These are phyloP conservation scores for Betula pendula DNA, from an alignment of 306 rosid genomes.

Conservation along the genomic window DNA sequence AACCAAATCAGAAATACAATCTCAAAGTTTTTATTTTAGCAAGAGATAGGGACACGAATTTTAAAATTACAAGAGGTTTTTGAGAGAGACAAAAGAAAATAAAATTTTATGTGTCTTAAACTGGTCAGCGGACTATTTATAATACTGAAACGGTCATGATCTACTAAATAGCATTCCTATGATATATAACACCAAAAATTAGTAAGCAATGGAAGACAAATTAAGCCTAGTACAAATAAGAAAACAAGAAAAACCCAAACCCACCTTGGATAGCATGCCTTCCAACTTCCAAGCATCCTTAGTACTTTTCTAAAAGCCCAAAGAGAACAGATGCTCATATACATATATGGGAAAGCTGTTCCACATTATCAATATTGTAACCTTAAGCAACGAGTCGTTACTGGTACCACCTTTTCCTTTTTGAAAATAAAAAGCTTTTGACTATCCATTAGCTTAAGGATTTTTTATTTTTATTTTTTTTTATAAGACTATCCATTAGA, in stretches of 20 bases:
- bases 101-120: too few relatives aligned
- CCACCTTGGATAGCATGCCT: neutral
- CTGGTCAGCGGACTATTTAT: too few relatives aligned
- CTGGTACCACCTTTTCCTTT: neutral
- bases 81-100: too few relatives aligned
- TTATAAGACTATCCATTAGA: neutral
- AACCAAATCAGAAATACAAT: too few relatives aligned
- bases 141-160: too few relatives aligned
- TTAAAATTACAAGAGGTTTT: too few relatives aligned
- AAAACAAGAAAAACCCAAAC: constrained; percentile 17
- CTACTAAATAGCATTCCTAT: too few relatives aligned
- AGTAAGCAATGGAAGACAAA: neutral
- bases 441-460: neutral
- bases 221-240: neutral
- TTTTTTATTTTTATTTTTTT: too few relatives aligned
- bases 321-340: neutral
- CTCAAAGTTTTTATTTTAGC: too few relatives aligned
- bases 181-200: neutral
- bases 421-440: neutral
- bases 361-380: neutral
- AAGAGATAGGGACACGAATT: too few relatives aligned
- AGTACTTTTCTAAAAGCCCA: constrained; percentile 3
- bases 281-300: neutral
- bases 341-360: constrained; percentile 3
- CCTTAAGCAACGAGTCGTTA: constrained; percentile 12